Percentiles rank a stretch among this genome's conserved stretches.
phyloP scores from a whole-genome alignment of 1,139 yeast genomes.

The Saccharomycopsis phalli region DNA sequence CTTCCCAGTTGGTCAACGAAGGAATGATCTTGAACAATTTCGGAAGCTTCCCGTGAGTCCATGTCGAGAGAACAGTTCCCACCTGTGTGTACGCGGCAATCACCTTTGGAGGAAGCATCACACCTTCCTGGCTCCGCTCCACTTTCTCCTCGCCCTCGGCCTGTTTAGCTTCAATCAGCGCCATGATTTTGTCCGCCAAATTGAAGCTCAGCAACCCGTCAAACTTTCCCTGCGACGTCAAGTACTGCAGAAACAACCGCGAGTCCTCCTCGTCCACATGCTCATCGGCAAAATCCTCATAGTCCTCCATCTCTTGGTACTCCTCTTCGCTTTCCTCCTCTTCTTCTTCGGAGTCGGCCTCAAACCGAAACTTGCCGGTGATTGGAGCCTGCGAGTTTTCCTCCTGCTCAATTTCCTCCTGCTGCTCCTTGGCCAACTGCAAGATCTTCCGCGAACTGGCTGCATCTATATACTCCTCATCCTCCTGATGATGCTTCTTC shows the following conservation, averaged over 20 bases:
- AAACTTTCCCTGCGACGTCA: conserved; percentile 17
- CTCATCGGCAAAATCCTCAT: conserved; percentile 25
- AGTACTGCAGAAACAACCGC: conserved; percentile 17
- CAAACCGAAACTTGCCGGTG: conserved; percentile 26
- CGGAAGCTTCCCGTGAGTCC: conserved; percentile 93
- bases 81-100: conserved; percentile 90
- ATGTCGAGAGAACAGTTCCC: conserved; percentile 79
- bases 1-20: conserved; percentile 89
- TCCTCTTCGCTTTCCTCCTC: conserved; percentile 24
- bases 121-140: conserved; percentile 32
- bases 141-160: conserved; percentile 26
- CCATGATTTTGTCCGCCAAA: conserved; percentile 87
- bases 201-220: conserved; percentile 40
- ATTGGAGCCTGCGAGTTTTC: conserved; percentile 32
- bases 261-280: conserved; percentile 23
- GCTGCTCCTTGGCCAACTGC: conserved; percentile 85
- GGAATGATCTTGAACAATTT: conserved; percentile 93
- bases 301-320: conserved; percentile 23
- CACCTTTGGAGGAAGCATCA: conserved; percentile 87
- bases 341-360: conserved; percentile 22
- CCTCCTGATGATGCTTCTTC: conserved; percentile 30
- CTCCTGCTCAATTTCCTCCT: conserved; percentile 72
- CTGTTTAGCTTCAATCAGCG: conserved; percentile 74
- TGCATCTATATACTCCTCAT: conserved; percentile 70
- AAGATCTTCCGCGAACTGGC: conserved; percentile 76